Conservation (phyloP, 2,329 filamentous ascomycete genomes). For the Didymosphaeria variabile region DNA sequence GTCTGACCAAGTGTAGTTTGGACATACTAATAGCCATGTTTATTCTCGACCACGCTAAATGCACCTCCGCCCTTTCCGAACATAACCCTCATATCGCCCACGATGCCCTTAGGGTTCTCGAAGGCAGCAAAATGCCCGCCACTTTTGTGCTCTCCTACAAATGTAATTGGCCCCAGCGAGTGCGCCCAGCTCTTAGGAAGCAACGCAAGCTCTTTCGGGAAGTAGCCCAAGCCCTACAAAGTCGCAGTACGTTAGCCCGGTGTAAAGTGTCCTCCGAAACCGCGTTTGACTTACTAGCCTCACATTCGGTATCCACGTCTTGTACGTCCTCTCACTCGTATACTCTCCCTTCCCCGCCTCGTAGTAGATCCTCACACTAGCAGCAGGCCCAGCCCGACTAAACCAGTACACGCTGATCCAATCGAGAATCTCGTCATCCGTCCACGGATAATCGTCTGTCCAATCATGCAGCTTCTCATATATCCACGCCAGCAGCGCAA, state of each 20-base stretch:
- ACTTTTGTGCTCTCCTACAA: constrained; percentile 58
- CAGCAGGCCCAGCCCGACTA: constrained; percentile 13
- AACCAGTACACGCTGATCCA: constrained; percentile 65
- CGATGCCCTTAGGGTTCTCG: constrained; percentile 65
- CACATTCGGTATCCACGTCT: constrained; percentile 8
- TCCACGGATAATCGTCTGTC: constrained; percentile 77
- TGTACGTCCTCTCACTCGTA: not conserved
- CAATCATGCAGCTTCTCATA: constrained; percentile 83
- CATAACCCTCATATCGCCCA: constrained; percentile 65
- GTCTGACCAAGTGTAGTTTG: not conserved
- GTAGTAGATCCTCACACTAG: constrained; percentile 15
- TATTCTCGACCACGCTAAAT: constrained; percentile 26
- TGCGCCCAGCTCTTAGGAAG: constrained; percentile 10
- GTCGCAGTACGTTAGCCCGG: not conserved
- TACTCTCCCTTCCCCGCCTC: constrained; percentile 3
- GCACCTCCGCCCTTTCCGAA: constrained; percentile 58
- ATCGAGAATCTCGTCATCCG: constrained; percentile 76
- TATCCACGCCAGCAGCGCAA: constrained; percentile 78
- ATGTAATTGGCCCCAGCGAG: constrained; percentile 60
- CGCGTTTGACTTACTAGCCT: constrained; percentile 11
- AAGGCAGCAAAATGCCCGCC: constrained; percentile 71
- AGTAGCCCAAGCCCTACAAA: constrained; percentile 12
- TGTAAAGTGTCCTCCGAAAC: not conserved
- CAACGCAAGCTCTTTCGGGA: constrained; percentile 11
- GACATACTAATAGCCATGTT: not conserved